Evolutionary conservation across 768 basidiomycete genomes (phyloP).

Genomic region (Leccinum longicurvipes): DNA sequence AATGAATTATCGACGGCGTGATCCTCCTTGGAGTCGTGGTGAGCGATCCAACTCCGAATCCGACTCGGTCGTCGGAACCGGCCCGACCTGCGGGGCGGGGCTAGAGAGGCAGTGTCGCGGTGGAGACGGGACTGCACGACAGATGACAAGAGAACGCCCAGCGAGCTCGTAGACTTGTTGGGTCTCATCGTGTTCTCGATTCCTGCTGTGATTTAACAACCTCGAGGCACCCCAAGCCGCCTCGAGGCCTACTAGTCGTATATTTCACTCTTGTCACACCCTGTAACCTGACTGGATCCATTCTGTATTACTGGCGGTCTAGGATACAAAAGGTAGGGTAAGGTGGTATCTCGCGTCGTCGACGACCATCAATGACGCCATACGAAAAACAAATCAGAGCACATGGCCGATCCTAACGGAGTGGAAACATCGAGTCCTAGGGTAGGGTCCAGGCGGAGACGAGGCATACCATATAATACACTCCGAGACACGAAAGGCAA

Average conservation of each 20-base stretch:
- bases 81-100: background rate
- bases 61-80: conserved; percentile 8
- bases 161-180: background rate
- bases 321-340: conserved; percentile 9
- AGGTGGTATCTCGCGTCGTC: background rate
- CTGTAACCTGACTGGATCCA: background rate
- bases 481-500: background rate
- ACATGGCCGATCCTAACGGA: background rate
- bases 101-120: background rate
- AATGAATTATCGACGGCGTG: conserved; percentile 9
- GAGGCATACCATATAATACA: conserved; percentile 1
- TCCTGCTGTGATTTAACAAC: background rate
- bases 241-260: conserved; percentile 12
- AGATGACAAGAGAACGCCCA: conserved; percentile 15
- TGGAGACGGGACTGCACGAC: conserved; percentile 23
- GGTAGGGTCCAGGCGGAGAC: background rate
- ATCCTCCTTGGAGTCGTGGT: conserved; percentile 6
- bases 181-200: background rate
- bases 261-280: background rate
- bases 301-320: conserved; percentile 10
- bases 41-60: conserved; percentile 14
- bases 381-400: background rate
- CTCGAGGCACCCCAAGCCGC: conserved; percentile 2
- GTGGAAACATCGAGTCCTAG: background rate
- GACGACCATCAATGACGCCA: background rate